Evolutionary conservation across 345 rosid genomes (phyloP), one percentile per base, ranked within the genome.

Genomic region (Acer saccharum): DNA sequence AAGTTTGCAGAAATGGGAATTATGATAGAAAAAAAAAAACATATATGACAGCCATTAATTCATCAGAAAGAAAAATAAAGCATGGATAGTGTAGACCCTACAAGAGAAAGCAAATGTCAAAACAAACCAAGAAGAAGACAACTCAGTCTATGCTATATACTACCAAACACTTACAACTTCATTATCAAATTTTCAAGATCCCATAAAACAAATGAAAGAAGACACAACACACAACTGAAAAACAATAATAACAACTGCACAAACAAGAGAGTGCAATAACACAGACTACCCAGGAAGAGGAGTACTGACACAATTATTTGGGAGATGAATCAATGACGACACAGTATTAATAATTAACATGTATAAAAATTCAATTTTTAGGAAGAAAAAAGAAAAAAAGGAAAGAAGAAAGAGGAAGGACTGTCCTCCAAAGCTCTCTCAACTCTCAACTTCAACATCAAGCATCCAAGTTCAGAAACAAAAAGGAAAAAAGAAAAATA

Each of bases 1-100:
- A 79, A 87, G 81, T 82, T 76, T 70, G 90, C 87, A 82, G 78
- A 87, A 89, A 86, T 81, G 79, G 86, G 82, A 83, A 84, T 76
- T 35, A 35, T 35, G 39, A 35, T 35, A 35, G 77, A 23, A 23
- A 23, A 25, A 68, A 66, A 21, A 68, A 79, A 76, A 76, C 39
- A 35, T 35, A 79, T 72, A 81, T 77, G 81, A 81, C 81, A 84
- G 13, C 80, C 85, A 84, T 84, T 72, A 74, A 81, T 81, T 84
- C 83, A 79, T 60, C 64, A 60, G 12, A 57, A 54, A 3, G 4
- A 54, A 35, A 57, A 81, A 35, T 35, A 69, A 69, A 82, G 71
- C 80, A 76, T 83, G 85, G 84, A 82, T 83, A 77, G 84, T 76
- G 84, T 83, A 81, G 87, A 82, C 83, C 83, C 87, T 79, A 84